A percentile compares a stretch with the other conserved stretches of the same genome.
Conservation (phyloP, 2,329 filamentous ascomycete species). For the Aureobasidium sp. region DNA sequence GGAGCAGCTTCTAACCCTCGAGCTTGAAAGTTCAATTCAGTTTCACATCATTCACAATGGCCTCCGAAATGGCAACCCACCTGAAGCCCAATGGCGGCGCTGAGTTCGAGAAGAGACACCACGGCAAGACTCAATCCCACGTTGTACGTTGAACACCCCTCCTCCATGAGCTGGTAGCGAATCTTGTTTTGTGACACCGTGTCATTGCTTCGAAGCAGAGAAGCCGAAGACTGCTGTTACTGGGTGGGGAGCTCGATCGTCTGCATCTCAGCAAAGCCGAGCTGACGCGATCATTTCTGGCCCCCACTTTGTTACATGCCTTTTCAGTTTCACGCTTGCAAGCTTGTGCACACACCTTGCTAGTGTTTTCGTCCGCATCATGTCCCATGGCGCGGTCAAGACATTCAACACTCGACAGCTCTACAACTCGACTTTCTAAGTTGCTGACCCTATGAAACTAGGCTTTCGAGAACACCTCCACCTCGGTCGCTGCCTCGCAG, state of each 20-base stretch:
- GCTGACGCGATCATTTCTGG: neutral
- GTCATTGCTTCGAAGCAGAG: neutral
- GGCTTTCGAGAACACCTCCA: slow-evolving; percentile 99
- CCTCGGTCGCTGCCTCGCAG: slow-evolving; percentile 93
- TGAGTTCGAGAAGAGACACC: slow-evolving; percentile 56
- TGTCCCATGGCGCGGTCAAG: neutral
- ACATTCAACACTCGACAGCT: neutral
- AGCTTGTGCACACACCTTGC: neutral
- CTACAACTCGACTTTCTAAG: neutral
- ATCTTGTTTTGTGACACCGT: neutral
- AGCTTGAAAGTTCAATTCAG: slow-evolving; percentile 1
- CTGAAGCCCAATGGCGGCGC: slow-evolving; percentile 54
- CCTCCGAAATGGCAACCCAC: slow-evolving; percentile 61
- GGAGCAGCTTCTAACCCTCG: neutral
- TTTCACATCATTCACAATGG: neutral
- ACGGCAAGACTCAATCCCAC: slow-evolving; percentile 79
- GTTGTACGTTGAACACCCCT: slow-evolving; percentile 54
- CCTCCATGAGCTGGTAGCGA: neutral
- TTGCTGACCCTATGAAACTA: slow-evolving; percentile 31
- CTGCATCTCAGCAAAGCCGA: neutral
- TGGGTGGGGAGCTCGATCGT: neutral
- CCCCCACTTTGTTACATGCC: neutral
- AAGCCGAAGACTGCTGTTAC: neutral
- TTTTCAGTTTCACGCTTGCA: neutral
- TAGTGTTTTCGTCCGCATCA: neutral